Evolutionary conservation across 352 stramenopile genomes (phyloP).

Genomic region (Phytophthora pinifolia): DNA sequence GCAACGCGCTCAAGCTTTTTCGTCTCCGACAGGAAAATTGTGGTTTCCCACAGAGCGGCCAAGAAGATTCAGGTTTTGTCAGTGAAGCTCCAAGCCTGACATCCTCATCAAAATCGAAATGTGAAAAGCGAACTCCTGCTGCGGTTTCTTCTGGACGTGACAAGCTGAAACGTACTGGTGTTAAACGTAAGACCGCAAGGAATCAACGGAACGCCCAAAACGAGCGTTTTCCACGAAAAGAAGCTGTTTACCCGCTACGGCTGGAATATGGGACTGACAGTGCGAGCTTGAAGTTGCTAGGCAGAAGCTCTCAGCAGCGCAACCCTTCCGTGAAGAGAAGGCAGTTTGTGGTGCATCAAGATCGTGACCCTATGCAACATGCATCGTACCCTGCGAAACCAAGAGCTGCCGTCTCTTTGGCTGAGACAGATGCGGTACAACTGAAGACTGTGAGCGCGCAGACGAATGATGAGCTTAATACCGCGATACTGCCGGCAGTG

Average conservation of each 20-base stretch:
- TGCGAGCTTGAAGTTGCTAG: slow-evolving; percentile 26
- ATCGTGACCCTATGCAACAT: background rate
- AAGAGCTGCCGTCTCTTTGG: background rate
- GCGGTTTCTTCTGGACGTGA: background rate
- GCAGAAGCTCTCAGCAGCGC: slow-evolving; percentile 11
- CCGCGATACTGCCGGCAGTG: background rate
- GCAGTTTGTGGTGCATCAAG: slow-evolving; percentile 21
- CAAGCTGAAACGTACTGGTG: background rate
- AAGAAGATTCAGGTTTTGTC: background rate
- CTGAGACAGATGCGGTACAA: slow-evolving; percentile 2
- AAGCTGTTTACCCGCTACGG: slow-evolving; percentile 21
- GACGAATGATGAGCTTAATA: slow-evolving; percentile 10
- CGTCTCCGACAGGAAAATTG: slow-evolving; percentile 42
- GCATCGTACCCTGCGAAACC: background rate
- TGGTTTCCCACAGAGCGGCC: background rate
- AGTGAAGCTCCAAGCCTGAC: background rate
- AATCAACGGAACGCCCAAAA: background rate
- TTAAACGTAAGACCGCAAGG: slow-evolving; percentile 2
- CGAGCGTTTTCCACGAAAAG: background rate
- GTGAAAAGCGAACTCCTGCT: background rate
- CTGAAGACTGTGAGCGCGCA: slow-evolving; percentile 22
- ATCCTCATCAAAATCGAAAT: background rate
- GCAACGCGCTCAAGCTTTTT: slow-evolving; percentile 58
- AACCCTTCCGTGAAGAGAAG: slow-evolving; percentile 23
- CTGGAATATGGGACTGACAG: slow-evolving; percentile 20